A percentile compares a stretch with the other conserved stretches of the same genome.
These are phyloP conservation scores for Candida nonsorbophila DNA, from an alignment of 805 yeast genomes.

Conservation along the genomic window DNA sequence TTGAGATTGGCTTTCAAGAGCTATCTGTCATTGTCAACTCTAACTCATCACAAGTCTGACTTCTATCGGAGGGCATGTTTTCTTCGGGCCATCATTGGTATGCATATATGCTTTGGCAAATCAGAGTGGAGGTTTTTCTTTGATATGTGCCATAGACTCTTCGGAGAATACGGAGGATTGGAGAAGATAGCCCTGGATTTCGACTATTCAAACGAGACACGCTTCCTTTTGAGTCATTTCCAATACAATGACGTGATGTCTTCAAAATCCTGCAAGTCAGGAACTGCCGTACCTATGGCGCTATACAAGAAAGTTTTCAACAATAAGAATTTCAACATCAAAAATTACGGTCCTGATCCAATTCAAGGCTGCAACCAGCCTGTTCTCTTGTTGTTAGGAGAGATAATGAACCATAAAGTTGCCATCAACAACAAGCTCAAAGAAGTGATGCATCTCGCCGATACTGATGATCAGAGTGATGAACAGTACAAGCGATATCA, in stretches of 20 bases:
- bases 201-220: conserved; percentile 13
- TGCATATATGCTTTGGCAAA: too few species aligned
- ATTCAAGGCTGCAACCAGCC: conserved; percentile 18
- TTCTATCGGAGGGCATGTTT: too few species aligned
- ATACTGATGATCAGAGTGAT: neutral
- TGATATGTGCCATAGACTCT: too few species aligned
- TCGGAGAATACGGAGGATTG: conserved; percentile 12
- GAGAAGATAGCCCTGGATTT: conserved; percentile 9
- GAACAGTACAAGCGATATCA: neutral
- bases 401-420: conserved; percentile 7
- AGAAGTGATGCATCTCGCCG: neutral
- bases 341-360: conserved; percentile 19
- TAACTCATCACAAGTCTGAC: too few species aligned
- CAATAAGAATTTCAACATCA: conserved; percentile 7
- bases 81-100: too few species aligned
- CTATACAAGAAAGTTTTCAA: conserved; percentile 9
- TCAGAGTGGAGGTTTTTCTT: too few species aligned
- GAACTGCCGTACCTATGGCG: conserved; percentile 10
- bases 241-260: conserved; percentile 17
- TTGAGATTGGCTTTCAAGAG: too few species aligned
- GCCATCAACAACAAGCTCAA: conserved; percentile 1
- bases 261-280: conserved; percentile 10
- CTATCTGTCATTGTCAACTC: too few species aligned
- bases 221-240: conserved; percentile 14
- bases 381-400: conserved; percentile 13